Base-by-base conservation (phyloP, 2,329 filamentous ascomycete species). In the Fusarium chaquense region DNA sequence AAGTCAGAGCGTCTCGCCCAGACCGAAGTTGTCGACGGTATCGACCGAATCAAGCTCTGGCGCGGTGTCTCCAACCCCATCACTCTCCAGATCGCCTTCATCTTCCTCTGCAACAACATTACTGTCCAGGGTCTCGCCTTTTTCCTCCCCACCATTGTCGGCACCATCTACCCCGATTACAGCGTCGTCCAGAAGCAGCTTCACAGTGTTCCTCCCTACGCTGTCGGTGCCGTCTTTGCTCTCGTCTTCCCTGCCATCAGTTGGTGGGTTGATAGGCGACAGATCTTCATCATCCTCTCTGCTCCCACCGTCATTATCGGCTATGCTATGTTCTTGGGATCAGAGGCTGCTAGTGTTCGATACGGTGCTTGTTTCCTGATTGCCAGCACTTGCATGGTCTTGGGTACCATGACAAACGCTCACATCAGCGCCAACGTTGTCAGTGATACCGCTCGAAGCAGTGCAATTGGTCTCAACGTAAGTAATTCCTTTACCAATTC, bases 51-150 rank as follows among this genome's bases (percentile, higher is more conserved):
- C 38, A 91, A 91, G 77, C 81, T 85, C 1, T 62, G 86, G n/a
- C 82, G 83, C 8, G 89, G 89, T 9, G 86, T 91, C 55, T 81
- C 87, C 77, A 86, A 82, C 69, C 89, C 89, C 0, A 82, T 89
- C 22, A 87, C 86, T 0, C 65, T 91, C 0, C 77, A 78, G 5
- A 88, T 85, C 0, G 78, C 86, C 0, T 80, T 87, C 62, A 86
- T 90, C 73, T 90, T 90, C 79, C 79, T 90, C 9, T 83, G 90
- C 60, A 81, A 89, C 81, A 91, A 90, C 77, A 85, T 91, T 72
- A 91, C 89, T 0, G 89, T 91, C 7, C 88, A 90, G 73, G 89
- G 89, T 8, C 81, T 91, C 2, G 87, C 86, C 20, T 91, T 91
- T 81, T 91, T 91, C 77, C 81, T 84, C 0, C 89, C 89, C 0